Evolutionary conservation across 176 grass and related monocot genomes (phyloP).

Genomic region (Phragmites australis): DNA sequence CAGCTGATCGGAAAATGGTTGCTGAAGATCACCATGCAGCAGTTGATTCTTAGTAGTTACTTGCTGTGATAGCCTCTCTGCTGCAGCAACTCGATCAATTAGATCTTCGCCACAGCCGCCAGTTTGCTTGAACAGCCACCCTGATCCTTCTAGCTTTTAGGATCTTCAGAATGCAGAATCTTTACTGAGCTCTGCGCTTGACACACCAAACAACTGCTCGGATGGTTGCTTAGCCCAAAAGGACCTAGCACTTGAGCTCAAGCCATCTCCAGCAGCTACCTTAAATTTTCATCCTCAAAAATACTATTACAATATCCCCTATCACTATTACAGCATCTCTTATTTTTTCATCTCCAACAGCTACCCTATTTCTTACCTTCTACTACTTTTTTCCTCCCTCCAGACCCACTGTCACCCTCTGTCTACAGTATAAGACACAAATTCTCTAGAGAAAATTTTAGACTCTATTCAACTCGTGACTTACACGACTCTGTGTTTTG

Average conservation of each 20-base stretch:
- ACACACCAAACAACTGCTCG: constrained; percentile 80
- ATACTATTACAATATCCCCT: no score
- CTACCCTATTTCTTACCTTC: no score
- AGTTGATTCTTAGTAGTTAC: constrained; percentile 42
- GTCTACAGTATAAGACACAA: no score
- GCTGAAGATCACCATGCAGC: constrained; percentile 35
- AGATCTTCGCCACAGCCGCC: constrained; percentile 84
- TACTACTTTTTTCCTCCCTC: no score
- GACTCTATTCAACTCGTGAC: no score
- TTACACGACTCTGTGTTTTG: no score
- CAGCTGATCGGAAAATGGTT: constrained; percentile 31
- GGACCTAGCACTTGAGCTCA: constrained; percentile 63
- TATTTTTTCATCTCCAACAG: no score
- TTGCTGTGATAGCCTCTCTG: constrained; percentile 55
- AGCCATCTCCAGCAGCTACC: no score
- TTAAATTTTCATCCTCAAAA: no score
- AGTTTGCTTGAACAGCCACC: constrained; percentile 78
- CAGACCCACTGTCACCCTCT: no score
- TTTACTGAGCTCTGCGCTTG: constrained; percentile 48
- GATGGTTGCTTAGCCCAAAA: constrained; percentile 94
- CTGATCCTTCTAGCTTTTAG: constrained; percentile 83
- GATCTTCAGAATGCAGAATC: constrained; percentile 68
- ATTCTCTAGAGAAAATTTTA: no score
- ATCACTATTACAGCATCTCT: no score
- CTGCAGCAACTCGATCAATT: constrained; percentile 68